Conservation (phyloP, 495 filamentous ascomycete genomes). For the Pyrenopolyporus hunteri region DNA sequence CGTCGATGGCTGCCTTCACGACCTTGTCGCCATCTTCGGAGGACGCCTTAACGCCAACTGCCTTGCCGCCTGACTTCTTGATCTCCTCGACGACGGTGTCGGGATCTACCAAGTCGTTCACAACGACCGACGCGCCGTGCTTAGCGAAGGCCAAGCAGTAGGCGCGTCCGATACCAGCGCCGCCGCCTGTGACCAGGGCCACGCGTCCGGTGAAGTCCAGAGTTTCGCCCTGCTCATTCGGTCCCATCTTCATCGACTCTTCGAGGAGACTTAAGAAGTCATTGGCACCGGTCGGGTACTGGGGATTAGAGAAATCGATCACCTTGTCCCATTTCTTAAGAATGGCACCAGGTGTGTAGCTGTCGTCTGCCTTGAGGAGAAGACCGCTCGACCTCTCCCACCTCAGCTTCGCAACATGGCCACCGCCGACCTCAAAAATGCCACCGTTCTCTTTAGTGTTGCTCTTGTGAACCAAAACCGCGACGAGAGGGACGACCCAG, state of each 20-base stretch:
- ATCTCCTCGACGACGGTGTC: constrained; percentile 93
- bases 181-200: constrained; percentile 90
- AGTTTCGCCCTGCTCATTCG: constrained; percentile 75
- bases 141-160: constrained; percentile 93
- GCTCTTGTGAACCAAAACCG: constrained; percentile 84
- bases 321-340: constrained; percentile 88
- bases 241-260: constrained; percentile 77
- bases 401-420: constrained; percentile 88
- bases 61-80: constrained; percentile 85
- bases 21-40: constrained; percentile 94
- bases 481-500: constrained; percentile 95
- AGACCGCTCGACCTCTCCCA: constrained; percentile 96
- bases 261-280: constrained; percentile 91
- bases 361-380: constrained; percentile 86
- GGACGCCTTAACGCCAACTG: constrained; percentile 90
- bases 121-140: constrained; percentile 86
- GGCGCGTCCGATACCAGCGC: constrained; percentile 88
- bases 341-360: constrained; percentile 86
- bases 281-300: constrained; percentile 83
- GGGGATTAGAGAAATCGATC: constrained; percentile 82
- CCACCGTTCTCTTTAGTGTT: constrained; percentile 84
- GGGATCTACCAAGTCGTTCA: constrained; percentile 95
- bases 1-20: constrained; percentile 90
- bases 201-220: constrained; percentile 90
- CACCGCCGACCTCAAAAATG: constrained; percentile 94